phyloP scores from a whole-genome alignment of 2,329 filamentous ascomycete species.

The Botryotinia narcissicola region DNA sequence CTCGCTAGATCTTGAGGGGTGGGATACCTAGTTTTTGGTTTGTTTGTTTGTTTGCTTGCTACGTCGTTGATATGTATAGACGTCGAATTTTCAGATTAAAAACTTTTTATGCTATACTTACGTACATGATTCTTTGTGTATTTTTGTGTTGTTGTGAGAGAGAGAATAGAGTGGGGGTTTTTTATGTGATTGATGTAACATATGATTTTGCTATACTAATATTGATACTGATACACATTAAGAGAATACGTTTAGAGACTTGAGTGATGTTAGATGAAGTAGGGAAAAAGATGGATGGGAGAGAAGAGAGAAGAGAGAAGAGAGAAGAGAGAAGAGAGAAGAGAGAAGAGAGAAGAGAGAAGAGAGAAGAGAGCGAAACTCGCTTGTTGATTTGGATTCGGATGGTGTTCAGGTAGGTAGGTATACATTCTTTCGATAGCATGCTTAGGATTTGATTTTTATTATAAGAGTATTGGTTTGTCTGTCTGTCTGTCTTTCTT shows the following conservation, averaged over 20 bases:
- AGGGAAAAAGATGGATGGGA: too few species aligned
- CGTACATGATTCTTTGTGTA: too few species aligned
- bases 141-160: neutral
- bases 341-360: neutral
- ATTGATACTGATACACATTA: neutral
- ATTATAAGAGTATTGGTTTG: too few species aligned
- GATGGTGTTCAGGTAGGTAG: too few species aligned
- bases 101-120: neutral
- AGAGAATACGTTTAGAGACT: neutral
- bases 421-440: too few species aligned
- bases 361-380: neutral
- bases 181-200: neutral
- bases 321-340: neutral
- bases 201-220: too few species aligned
- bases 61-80: neutral
- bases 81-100: neutral
- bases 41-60: neutral
- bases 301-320: neutral
- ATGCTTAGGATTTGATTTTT: too few species aligned
- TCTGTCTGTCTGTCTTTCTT: too few species aligned
- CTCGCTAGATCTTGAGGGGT: neutral
- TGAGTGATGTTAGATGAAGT: neutral
- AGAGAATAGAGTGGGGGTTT: neutral
- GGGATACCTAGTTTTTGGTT: slow-evolving; percentile 1
- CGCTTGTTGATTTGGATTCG: neutral